A percentile compares a stretch with the other conserved stretches of the same genome.
Conservation (phyloP, 2,329 filamentous ascomycete species). For the Sporothrix humicola region DNA sequence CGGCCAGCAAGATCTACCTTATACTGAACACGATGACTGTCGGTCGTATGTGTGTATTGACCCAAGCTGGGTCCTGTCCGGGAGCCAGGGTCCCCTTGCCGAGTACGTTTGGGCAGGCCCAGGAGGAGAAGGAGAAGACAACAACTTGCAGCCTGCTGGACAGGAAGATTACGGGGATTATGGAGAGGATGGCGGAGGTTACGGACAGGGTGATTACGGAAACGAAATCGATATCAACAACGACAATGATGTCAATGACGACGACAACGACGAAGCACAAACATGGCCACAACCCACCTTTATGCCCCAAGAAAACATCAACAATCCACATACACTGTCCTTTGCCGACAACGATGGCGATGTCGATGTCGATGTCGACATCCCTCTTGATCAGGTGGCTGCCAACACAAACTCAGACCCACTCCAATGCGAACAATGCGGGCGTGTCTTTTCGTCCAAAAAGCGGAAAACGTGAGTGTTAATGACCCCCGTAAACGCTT, state of each 20-base stretch:
- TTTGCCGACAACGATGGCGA: not conserved
- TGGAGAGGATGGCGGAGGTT: too few relatives aligned
- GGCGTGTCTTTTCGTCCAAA: not conserved
- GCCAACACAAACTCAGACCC: not conserved
- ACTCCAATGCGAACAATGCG: not conserved
- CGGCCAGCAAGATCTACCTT: not conserved
- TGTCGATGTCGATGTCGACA: not conserved
- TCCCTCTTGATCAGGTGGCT: not conserved
- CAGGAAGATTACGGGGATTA: not conserved
- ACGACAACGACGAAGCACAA: too few relatives aligned
- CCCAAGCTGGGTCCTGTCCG: slow-evolving; percentile 15
- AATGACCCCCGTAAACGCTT: not conserved
- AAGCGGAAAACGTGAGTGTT: slow-evolving; percentile 13
- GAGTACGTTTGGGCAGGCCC: slow-evolving; percentile 19
- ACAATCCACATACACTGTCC: too few relatives aligned
- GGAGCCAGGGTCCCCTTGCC: slow-evolving; percentile 10
- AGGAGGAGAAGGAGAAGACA: not conserved
- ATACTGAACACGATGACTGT: not conserved
- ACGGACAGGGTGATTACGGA: too few relatives aligned
- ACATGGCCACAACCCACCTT: too few relatives aligned
- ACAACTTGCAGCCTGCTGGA: slow-evolving; percentile 26
- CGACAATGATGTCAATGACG: too few relatives aligned
- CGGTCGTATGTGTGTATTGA: not conserved
- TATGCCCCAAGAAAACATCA: too few relatives aligned
- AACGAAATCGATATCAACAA: too few relatives aligned